Percentiles rank a stretch among this genome's conserved stretches.
Evolutionary conservation across 805 yeast species (phyloP).

Genomic region (Vanderwaltozyma tropicalis): DNA sequence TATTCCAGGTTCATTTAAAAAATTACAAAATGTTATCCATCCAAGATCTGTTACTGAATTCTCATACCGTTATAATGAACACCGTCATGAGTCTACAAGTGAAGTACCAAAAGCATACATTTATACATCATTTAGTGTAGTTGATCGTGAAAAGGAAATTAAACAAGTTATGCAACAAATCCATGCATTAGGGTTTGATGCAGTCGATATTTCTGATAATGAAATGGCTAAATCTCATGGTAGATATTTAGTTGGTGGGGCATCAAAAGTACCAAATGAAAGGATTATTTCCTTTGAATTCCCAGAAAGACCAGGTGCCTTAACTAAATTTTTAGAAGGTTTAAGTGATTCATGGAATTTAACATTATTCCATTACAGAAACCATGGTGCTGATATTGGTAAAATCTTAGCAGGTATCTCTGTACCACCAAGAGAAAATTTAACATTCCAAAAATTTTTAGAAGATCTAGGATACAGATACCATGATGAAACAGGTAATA

Average conservation of each 20-base stretch:
- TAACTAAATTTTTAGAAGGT: conserved; percentile 64
- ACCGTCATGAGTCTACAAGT: conserved; percentile 26
- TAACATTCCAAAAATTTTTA: conserved; percentile 58
- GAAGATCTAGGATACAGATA: conserved; percentile 64
- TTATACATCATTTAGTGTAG: conserved; percentile 79
- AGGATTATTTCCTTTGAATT: conserved; percentile 77
- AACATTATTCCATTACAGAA: conserved; percentile 90
- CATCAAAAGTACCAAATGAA: conserved; percentile 62
- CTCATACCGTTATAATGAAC: conserved; percentile 64
- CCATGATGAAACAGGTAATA: conserved; percentile 73
- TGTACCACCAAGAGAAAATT: conserved; percentile 63
- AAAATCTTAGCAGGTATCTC: conserved; percentile 84
- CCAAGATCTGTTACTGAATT: conserved; percentile 94
- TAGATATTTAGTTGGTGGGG: conserved; percentile 92
- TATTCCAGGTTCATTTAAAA: conserved; percentile 77
- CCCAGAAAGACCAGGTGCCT: conserved; percentile 96
- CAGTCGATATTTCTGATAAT: conserved; percentile 79
- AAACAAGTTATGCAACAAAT: conserved; percentile 50
- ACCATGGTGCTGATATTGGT: conserved; percentile 92
- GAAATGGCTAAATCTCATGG: conserved; percentile 96
- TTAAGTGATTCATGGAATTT: conserved; percentile 80
- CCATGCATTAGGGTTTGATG: conserved; percentile 55
- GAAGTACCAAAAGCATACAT: conserved; percentile 55
- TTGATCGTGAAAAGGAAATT: conserved; percentile 65
- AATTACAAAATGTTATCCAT: conserved; percentile 63